Conservation (phyloP, 2,329 filamentous ascomycete genomes). For the Ceratocystis cacaofunesta region DNA sequence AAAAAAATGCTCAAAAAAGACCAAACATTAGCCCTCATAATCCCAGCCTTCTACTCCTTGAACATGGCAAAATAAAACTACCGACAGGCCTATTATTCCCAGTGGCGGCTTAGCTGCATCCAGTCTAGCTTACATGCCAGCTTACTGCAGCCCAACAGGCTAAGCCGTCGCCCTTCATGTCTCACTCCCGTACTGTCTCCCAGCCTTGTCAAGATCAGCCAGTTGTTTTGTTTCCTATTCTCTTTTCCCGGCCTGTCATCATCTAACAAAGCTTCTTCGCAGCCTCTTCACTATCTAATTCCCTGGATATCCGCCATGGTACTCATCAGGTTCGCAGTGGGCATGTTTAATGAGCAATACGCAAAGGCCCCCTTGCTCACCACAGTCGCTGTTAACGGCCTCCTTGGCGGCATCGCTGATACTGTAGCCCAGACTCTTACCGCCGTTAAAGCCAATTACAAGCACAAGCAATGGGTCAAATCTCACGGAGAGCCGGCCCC, state of each 20-base stretch:
- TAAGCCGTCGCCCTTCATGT: neutral
- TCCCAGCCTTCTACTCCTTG: neutral
- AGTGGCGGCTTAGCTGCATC: neutral
- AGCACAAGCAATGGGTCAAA: slow-evolving; percentile 44
- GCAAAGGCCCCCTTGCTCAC: slow-evolving; percentile 53
- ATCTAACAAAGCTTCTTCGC: neutral
- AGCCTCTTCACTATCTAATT: slow-evolving; percentile 13
- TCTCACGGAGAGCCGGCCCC: slow-evolving; percentile 34
- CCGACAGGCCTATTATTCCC: neutral
- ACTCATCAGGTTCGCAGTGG: slow-evolving; percentile 1
- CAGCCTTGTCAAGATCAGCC: neutral
- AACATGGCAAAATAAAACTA: neutral
- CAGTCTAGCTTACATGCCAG: neutral
- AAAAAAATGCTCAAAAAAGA: neutral
- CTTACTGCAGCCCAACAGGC: neutral
- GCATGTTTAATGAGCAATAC: slow-evolving; percentile 10
- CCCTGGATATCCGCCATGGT: slow-evolving; percentile 13
- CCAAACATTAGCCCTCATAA: neutral
- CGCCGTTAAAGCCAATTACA: slow-evolving; percentile 56
- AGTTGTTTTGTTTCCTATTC: neutral
- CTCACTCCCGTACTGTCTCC: neutral
- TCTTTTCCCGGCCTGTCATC: neutral
- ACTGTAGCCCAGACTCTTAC: slow-evolving; percentile 91
- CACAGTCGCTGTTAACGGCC: slow-evolving; percentile 97
- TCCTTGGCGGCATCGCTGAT: slow-evolving; percentile 89